Base-by-base conservation (phyloP, 164 flowering plant genomes). In the Pachysandra terminalis region DNA sequence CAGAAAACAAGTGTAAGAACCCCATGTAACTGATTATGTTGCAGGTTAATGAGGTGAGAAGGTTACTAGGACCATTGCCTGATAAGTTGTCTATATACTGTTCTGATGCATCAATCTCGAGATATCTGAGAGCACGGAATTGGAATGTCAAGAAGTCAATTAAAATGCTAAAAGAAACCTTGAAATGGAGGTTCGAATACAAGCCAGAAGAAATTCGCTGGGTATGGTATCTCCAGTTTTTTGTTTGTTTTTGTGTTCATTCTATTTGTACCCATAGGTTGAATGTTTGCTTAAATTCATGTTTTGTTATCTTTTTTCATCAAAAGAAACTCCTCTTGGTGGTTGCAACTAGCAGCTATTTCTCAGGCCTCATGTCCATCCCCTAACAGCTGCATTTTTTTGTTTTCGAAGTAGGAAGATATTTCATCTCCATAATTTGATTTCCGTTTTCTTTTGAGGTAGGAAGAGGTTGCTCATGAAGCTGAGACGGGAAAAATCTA, bases 201-300 rank as follows among this genome's bases (percentile, higher is more conserved):
- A 90, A 88, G 67, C 97, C 99, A 1, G 99, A 95, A 75, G 96
- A 89, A 70, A 90, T 95, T 61, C 82, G 85, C 41, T 95, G 97
- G 99, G 99, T 95, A 90, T 68, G 71, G 23, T 26, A 57, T 37
- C 35, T 45, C 40, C 35, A 13, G 19, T 10, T 64, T 21, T 27
- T 54, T 49, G 21, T 54, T 71, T 15, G 6, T 23, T 56, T 55
- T 58, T 28, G 19, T 60, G n/a, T 66, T 17, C 51, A 26, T 40
- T 37, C 0, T 26, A 25, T 19, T 51, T 37, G 24, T 25, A 26
- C 1, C 37, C 16, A 51, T 45, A 9, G 17, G 14, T 22, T 64
- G 56, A 24, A 19, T n/a, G 25, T 32, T 54, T 16, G 1, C 60
- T 21, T 4, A 19, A 56, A 48, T 25, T 40, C n/a, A 22, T 12